Conservation (phyloP, 192 early-diverging fungal species). For the Backusella psychrophila region DNA sequence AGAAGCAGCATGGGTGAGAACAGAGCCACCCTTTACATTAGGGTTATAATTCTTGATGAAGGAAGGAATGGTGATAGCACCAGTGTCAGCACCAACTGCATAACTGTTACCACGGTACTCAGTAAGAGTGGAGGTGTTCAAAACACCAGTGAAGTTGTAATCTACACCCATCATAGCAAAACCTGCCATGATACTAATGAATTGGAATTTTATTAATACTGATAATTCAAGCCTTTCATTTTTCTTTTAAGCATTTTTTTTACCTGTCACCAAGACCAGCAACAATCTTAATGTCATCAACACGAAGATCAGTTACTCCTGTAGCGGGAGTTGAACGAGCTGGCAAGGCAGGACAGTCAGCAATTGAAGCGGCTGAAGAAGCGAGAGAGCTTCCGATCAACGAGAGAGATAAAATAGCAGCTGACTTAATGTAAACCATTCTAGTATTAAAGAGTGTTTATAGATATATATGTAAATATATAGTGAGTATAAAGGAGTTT, state of each 20-base stretch:
- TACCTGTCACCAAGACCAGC: constrained; percentile 54
- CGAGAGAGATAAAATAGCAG: constrained; percentile 1
- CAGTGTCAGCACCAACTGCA: constrained; percentile 48
- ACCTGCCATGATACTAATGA: constrained; percentile 50
- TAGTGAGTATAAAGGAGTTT: neutral
- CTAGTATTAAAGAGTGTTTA: constrained; percentile 1
- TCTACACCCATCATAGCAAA: constrained; percentile 47
- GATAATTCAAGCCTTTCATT: neutral
- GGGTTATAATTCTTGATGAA: constrained; percentile 42
- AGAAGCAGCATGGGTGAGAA: constrained; percentile 38
- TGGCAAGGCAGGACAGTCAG: constrained; percentile 43
- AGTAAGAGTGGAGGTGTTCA: constrained; percentile 3
- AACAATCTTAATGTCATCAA: constrained; percentile 54
- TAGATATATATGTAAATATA: neutral
- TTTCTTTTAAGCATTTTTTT: neutral
- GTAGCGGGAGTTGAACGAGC: constrained; percentile 26
- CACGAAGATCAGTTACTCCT: constrained; percentile 46
- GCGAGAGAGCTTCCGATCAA: neutral
- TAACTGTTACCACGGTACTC: constrained; percentile 50
- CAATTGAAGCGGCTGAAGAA: neutral
- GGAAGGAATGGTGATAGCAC: constrained; percentile 44
- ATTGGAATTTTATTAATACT: neutral
- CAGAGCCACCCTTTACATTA: constrained; percentile 36
- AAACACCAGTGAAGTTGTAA: neutral
- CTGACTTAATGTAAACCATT: constrained; percentile 4